phyloP scores from a whole-genome alignment of 2,329 filamentous ascomycete genomes.

The Calonectria leucothoes region DNA sequence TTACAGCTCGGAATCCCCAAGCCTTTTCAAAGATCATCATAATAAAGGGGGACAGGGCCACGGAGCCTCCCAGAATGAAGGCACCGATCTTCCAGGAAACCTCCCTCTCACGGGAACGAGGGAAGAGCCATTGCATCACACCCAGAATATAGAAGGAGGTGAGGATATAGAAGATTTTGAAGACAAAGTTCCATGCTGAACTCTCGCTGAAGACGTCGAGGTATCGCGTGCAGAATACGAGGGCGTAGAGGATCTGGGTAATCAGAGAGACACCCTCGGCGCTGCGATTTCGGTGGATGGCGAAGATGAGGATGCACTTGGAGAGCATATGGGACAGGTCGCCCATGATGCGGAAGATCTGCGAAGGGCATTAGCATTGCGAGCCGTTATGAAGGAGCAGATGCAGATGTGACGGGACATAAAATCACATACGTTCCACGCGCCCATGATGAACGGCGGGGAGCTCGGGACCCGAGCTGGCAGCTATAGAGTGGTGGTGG shows the following conservation, averaged over 20 bases:
- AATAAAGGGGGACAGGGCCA: slow-evolving; percentile 77
- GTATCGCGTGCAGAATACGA: slow-evolving; percentile 90
- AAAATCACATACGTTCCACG: slow-evolving; percentile 52
- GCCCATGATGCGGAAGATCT: slow-evolving; percentile 81
- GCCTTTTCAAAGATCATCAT: slow-evolving; percentile 73
- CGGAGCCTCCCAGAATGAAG: slow-evolving; percentile 72
- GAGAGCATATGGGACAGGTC: slow-evolving; percentile 88
- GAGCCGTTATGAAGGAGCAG: not conserved
- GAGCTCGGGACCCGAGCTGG: slow-evolving; percentile 30
- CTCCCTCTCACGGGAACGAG: slow-evolving; percentile 89
- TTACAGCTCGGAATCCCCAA: slow-evolving; percentile 65
- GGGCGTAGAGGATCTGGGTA: slow-evolving; percentile 86
- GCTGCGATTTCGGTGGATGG: slow-evolving; percentile 88
- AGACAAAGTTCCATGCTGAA: slow-evolving; percentile 76
- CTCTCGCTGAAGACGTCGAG: slow-evolving; percentile 78
- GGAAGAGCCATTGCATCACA: slow-evolving; percentile 87
- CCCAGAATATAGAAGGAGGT: slow-evolving; percentile 88
- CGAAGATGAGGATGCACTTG: slow-evolving; percentile 90
- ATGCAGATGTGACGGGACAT: not conserved
- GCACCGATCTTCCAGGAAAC: slow-evolving; percentile 92
- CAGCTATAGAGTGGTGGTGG: slow-evolving; percentile 7
- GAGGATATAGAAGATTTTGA: slow-evolving; percentile 90
- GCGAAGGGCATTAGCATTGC: slow-evolving; percentile 19
- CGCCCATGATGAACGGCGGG: slow-evolving; percentile 48
- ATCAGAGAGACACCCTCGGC: slow-evolving; percentile 94